Evolutionary conservation across 2,329 filamentous ascomycete genomes (phyloP), one percentile per base, ranked within the genome.

Genomic region (Lachnellula suecica): DNA sequence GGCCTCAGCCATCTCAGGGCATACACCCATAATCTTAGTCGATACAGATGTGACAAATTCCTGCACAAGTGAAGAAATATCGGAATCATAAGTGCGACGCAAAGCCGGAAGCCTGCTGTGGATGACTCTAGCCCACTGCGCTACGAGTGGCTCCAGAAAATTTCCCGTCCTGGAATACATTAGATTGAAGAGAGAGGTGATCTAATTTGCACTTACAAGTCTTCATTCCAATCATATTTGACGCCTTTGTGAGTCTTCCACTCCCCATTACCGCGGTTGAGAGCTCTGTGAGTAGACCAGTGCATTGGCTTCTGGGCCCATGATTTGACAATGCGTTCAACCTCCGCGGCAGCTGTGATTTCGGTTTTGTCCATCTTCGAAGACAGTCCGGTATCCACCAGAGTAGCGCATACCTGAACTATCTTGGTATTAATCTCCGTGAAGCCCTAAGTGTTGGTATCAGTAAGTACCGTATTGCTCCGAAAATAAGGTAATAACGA

Each of bases 171-270:
- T 46, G 4, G 13, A 1, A 19, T 3, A 46, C 19, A 4, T 46
- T 29, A 31, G 24, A 31, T 31, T 2, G 17, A 31, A 35, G 2
- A 7, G 19, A n/a, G n/a, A n/a, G 1, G 22, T 2, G 7, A 31
- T 17, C 2, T 3, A 29, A n/a, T 34, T 9, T 17, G 10, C 11
- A 58, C 59, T 56, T 51, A 61, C 60, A 63, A 19, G 1, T 57
- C 44, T 17, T 54, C 47, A 51, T 59, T 59, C 61, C 61, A 63
- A 17, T 54, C 41, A 15, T 54, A 35, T 2, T 41, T 8, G 4
- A 1, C 24, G 3, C 19, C 45, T 13, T 38, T 51, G 19, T 31
- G 37, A 31, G 45, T 27, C 15, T 6, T 40, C 52, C 52, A 58
- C 9, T 44, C 22, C 11, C 57, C 60, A 20, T 40, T 27, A 6